phyloP scores from a whole-genome alignment of 768 basidiomycete species.

The Cystofilobasidium macerans region DNA sequence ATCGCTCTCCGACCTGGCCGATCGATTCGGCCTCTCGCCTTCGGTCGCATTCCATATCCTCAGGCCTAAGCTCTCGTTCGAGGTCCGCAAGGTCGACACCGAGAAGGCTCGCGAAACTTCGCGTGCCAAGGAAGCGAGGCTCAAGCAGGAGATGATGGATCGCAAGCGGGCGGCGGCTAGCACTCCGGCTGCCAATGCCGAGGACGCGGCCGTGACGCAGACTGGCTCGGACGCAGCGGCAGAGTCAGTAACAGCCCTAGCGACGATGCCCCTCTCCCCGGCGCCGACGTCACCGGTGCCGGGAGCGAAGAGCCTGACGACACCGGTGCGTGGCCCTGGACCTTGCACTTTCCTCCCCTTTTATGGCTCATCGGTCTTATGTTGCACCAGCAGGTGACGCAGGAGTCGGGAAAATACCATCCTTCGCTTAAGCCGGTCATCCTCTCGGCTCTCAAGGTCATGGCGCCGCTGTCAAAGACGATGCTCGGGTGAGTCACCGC shows the following conservation, averaged over 20 bases:
- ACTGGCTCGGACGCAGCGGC: neutral
- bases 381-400: neutral
- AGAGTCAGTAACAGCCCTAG: too few species aligned
- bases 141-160: constrained; percentile 16
- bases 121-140: constrained; percentile 30
- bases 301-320: too few species aligned
- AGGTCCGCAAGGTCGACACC: constrained; percentile 28
- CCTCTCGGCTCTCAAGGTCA: constrained; percentile 59
- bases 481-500: constrained; percentile 55
- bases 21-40: constrained; percentile 66
- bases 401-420: constrained; percentile 53
- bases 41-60: constrained; percentile 90
- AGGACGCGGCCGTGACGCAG: too few species aligned
- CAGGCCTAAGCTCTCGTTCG: constrained; percentile 46
- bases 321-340: too few species aligned
- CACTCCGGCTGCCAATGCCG: neutral
- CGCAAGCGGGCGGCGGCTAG: too few species aligned
- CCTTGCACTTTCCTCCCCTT: too few species aligned
- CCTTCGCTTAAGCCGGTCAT: constrained; percentile 62
- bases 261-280: too few species aligned
- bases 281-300: neutral
- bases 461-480: constrained; percentile 54
- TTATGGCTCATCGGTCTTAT: too few species aligned
- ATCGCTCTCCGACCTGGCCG: constrained; percentile 58
- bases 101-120: constrained; percentile 12